phyloP scores from a whole-genome alignment of 2,329 filamentous ascomycete genomes.

The Alternaria longipes region DNA sequence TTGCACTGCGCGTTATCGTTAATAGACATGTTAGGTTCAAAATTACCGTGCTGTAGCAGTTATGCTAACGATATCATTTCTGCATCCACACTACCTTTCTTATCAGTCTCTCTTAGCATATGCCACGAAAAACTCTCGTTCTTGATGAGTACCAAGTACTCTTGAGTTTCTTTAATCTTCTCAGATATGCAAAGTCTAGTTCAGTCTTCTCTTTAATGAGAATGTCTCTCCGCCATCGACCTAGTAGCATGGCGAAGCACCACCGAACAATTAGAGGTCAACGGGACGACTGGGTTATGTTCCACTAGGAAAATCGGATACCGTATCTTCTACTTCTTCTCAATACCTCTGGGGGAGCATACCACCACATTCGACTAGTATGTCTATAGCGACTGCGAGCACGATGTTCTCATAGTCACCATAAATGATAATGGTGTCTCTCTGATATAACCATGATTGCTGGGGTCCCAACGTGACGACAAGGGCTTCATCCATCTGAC shows the following conservation, averaged over 20 bases:
- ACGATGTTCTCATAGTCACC: conserved; percentile 60
- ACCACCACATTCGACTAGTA: conserved; percentile 56
- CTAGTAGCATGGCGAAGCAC: too few relatives aligned
- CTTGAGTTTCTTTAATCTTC: background rate
- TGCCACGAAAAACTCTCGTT: rapidly evolving
- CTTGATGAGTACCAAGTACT: background rate
- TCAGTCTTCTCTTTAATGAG: background rate
- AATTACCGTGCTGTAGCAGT: background rate
- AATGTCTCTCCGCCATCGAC: background rate
- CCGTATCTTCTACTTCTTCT: background rate
- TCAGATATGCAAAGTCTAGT: background rate
- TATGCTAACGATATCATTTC: background rate
- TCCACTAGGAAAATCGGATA: background rate
- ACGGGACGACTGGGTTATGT: background rate
- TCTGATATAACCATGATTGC: background rate
- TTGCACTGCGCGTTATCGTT: background rate
- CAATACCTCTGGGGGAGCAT: conserved; percentile 3
- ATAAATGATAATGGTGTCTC: background rate
- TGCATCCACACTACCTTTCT: background rate
- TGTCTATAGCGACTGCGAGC: background rate
- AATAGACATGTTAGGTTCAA: background rate
- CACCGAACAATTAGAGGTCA: background rate
- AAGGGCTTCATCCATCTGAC: background rate
- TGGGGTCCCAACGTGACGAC: background rate
- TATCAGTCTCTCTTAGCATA: background rate